Percentiles rank a stretch among this genome's conserved stretches.
Conservation (phyloP, 2,329 filamentous ascomycete genomes). For the Colletotrichum sp. region DNA sequence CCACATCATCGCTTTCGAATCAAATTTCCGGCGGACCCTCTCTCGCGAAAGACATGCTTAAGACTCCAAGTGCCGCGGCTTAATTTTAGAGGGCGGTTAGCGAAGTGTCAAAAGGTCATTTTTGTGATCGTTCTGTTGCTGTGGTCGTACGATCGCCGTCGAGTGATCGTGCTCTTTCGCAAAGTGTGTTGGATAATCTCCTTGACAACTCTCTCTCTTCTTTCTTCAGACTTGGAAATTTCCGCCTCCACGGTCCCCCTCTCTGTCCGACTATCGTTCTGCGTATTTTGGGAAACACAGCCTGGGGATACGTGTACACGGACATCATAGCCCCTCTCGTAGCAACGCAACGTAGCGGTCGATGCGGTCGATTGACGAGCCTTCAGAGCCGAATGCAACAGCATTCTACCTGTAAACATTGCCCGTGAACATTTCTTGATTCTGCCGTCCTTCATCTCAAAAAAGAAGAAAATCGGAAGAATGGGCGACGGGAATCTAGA, state of each 20-base stretch:
- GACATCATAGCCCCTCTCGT: rapidly evolving
- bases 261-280: neutral
- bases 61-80: neutral
- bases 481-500: neutral
- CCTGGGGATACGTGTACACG: neutral
- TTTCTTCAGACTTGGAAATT: neutral
- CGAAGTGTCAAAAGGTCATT: neutral
- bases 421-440: neutral
- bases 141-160: neutral
- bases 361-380: neutral
- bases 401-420: neutral
- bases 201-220: neutral
- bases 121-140: neutral
- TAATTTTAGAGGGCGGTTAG: neutral
- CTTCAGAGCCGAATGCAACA: neutral
- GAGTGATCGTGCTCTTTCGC: neutral
- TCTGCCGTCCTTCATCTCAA: neutral
- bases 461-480: neutral
- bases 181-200: neutral
- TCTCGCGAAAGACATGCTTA: neutral
- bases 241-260: neutral
- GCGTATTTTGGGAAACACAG: neutral
- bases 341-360: neutral
- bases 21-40: neutral
- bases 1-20: neutral